These are phyloP conservation scores for Lophiotrema nucula DNA, from an alignment of 495 filamentous ascomycete species.

Conservation along the genomic window DNA sequence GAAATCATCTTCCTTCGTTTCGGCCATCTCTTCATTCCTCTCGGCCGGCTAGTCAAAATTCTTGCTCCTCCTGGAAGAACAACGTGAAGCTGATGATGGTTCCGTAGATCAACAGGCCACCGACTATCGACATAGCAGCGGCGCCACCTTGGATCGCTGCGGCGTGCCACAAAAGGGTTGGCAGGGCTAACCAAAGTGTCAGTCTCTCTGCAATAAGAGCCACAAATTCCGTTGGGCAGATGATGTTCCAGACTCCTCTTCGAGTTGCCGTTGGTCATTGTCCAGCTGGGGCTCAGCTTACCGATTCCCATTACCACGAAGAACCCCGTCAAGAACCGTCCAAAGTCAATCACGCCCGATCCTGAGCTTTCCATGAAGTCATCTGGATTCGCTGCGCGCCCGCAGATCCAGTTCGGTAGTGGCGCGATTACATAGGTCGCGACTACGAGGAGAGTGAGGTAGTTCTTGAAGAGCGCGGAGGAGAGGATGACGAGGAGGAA, in stretches of 20 bases:
- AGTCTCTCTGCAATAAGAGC: constrained; percentile 13
- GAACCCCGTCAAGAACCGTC: constrained; percentile 91
- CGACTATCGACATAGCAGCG: constrained; percentile 92
- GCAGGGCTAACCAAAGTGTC: constrained; percentile 65
- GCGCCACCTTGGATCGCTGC: constrained; percentile 75
- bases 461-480: constrained; percentile 88
- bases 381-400: constrained; percentile 84
- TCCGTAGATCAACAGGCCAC: constrained; percentile 91
- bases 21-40: too few species aligned
- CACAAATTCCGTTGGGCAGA: too few species aligned
- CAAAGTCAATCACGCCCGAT: constrained; percentile 81
- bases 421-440: constrained; percentile 93
- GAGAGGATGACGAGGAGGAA: constrained; percentile 99
- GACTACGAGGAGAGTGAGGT: constrained; percentile 90
- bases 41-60: constrained; percentile 53
- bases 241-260: too few species aligned
- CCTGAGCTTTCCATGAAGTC: constrained; percentile 90
- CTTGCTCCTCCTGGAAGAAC: constrained; percentile 97
- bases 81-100: constrained; percentile 96
- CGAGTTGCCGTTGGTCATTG: too few species aligned
- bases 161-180: constrained; percentile 83
- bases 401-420: constrained; percentile 92
- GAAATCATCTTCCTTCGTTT: too few species aligned
- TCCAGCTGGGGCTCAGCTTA: constrained; percentile 62
- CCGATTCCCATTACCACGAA: constrained; percentile 97